Evolutionary conservation across 768 basidiomycete species (phyloP).

Genomic region (Neoboletus brunneissimus): DNA sequence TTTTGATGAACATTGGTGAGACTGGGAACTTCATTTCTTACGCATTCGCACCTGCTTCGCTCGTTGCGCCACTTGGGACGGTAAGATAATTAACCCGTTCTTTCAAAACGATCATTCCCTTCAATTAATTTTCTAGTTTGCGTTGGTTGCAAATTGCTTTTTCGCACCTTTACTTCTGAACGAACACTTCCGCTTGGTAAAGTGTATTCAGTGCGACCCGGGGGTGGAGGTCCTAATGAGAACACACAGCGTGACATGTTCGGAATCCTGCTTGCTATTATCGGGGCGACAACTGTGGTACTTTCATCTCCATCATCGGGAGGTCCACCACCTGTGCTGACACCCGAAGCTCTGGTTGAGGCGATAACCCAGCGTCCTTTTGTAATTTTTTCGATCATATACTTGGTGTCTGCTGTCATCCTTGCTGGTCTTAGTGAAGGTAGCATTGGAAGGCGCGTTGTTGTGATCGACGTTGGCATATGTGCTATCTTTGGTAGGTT

Average conservation of each 20-base stretch:
- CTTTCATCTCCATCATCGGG: conserved; percentile 72
- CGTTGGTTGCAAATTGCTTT: conserved; percentile 92
- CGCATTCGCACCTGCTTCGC: conserved; percentile 85
- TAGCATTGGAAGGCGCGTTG: conserved; percentile 57
- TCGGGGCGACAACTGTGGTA: conserved; percentile 94
- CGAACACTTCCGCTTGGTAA: conserved; percentile 78
- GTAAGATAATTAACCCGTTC: conserved; percentile 45
- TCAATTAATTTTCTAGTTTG: conserved; percentile 51
- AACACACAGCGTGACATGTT: conserved; percentile 63
- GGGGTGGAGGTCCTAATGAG: conserved; percentile 14
- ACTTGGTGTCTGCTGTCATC: conserved; percentile 51
- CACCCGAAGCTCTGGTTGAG: conserved; percentile 59
- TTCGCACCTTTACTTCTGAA: conserved; percentile 85
- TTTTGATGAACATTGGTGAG: conserved; percentile 90
- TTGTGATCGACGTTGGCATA: conserved; percentile 83
- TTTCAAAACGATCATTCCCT: neutral
- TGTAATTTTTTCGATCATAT: conserved; percentile 68
- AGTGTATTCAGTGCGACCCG: conserved; percentile 15
- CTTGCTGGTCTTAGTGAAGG: conserved; percentile 69
- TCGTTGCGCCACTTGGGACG: conserved; percentile 94
- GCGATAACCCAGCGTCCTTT: conserved; percentile 76
- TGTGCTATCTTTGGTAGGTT: conserved; percentile 78
- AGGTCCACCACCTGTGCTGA: conserved; percentile 49
- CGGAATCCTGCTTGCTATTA: conserved; percentile 74
- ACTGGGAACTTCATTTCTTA: conserved; percentile 88